A percentile compares a stretch with the other conserved stretches of the same genome.
Evolutionary conservation across 1,139 yeast genomes (phyloP).

Genomic region (Lodderomyces theae): DNA sequence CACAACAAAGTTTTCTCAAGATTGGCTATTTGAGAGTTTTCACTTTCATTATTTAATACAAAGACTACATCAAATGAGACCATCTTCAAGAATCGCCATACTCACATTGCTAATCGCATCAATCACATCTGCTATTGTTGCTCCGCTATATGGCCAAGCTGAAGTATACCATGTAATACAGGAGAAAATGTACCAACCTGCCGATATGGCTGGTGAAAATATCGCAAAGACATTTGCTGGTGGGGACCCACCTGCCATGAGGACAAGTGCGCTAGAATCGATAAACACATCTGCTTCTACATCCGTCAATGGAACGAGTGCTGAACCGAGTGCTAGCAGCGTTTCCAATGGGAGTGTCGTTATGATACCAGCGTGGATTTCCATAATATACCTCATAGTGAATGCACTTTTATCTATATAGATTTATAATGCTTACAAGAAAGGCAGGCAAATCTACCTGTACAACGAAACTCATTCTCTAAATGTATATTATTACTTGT

Average conservation of each 20-base stretch:
- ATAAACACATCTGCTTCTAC: not conserved
- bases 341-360: not conserved
- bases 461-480: too few relatives aligned
- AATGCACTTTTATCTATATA: not conserved
- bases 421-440: too few relatives aligned
- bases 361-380: not conserved
- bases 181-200: not conserved
- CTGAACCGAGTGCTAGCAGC: not conserved
- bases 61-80: not conserved
- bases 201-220: slow-evolving; percentile 2
- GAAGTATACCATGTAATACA: not conserved
- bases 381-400: not conserved
- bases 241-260: not conserved
- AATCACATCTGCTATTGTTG: not conserved
- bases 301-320: not conserved
- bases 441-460: too few relatives aligned
- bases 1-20: too few relatives aligned
- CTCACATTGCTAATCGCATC: not conserved
- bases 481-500: too few relatives aligned
- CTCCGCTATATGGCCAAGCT: not conserved
- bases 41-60: too few relatives aligned
- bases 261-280: not conserved
- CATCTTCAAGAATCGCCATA: not conserved
- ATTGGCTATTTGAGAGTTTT: too few relatives aligned
- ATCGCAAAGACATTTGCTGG: slow-evolving; percentile 1